Conservation (phyloP, 306 rosid genomes). For the Acacia melanoxylon region DNA sequence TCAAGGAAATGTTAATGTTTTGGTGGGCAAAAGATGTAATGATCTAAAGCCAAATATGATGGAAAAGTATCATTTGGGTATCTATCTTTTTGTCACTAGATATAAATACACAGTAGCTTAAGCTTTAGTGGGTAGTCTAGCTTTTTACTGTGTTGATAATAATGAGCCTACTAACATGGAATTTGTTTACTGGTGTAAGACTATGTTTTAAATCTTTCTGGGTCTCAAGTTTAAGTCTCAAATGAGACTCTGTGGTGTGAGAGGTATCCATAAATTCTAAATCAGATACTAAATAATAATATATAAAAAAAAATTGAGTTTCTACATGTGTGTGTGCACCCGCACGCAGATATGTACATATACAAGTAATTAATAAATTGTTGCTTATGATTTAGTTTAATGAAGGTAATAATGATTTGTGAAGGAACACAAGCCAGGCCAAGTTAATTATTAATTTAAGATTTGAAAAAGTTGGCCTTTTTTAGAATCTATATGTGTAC, state of each 20-base stretch:
- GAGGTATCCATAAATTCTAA: too few relatives aligned
- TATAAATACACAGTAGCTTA: neutral
- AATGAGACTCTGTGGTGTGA: too few relatives aligned
- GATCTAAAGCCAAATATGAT: neutral
- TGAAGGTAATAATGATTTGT: neutral
- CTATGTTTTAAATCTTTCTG: rapidly evolving
- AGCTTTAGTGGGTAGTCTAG: neutral
- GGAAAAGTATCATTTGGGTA: neutral
- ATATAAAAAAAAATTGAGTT: too few relatives aligned
- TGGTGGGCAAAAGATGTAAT: neutral
- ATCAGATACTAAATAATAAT: too few relatives aligned
- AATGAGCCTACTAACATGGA: neutral
- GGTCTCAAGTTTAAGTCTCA: rapidly evolving
- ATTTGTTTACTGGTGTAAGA: rapidly evolving
- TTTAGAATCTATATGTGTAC: neutral
- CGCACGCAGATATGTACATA: neutral
- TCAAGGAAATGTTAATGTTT: neutral
- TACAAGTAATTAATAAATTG: neutral
- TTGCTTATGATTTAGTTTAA: neutral
- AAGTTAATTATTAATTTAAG: neutral
- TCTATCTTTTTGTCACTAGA: neutral
- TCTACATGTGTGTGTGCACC: neutral
- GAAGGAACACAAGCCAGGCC: neutral
- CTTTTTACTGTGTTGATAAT: neutral
- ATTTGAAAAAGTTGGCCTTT: neutral